Conservation (phyloP, 140 eudicot genomes). For the Bidens hawaiensis region DNA sequence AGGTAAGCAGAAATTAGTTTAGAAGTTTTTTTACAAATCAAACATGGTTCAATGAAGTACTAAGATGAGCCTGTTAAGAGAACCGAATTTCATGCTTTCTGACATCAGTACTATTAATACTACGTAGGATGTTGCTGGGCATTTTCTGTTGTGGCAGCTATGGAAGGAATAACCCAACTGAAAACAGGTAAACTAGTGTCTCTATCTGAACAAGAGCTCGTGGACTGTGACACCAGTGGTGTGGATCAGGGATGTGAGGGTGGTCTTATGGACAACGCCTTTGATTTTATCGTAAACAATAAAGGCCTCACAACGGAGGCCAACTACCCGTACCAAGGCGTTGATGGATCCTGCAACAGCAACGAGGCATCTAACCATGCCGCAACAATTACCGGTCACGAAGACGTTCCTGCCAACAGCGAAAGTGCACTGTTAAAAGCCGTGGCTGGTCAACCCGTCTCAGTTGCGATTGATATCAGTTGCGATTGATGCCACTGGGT, state of each 20-base stretch:
- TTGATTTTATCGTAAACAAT: slow-evolving; percentile 12
- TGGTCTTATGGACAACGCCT: slow-evolving; percentile 17
- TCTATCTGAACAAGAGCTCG: slow-evolving; percentile 29
- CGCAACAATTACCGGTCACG: slow-evolving; percentile 24
- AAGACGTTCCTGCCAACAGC: slow-evolving; percentile 29
- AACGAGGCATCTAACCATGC: slow-evolving; percentile 25
- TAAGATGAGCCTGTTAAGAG: neutral
- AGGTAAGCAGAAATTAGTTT: slow-evolving; percentile 7
- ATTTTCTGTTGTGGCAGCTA: slow-evolving; percentile 27
- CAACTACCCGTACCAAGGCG: slow-evolving; percentile 28
- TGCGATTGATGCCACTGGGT: slow-evolving; percentile 33
- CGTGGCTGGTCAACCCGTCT: slow-evolving; percentile 40
- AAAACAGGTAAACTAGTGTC: slow-evolving; percentile 25
- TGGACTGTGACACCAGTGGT: slow-evolving; percentile 22
- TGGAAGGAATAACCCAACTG: slow-evolving; percentile 27
- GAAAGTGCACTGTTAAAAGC: slow-evolving; percentile 36
- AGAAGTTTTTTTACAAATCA: neutral
- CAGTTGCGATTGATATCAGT: too few relatives aligned
- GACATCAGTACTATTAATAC: neutral
- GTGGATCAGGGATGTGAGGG: slow-evolving; percentile 21
- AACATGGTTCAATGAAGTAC: neutral
- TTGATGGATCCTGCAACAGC: slow-evolving; percentile 20
- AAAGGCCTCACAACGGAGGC: slow-evolving; percentile 27
- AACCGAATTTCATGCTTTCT: neutral
- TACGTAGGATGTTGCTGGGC: slow-evolving; percentile 29